phyloP scores from a whole-genome alignment of 2,329 filamentous ascomycete genomes.

The Penicillium brevicompactum region DNA sequence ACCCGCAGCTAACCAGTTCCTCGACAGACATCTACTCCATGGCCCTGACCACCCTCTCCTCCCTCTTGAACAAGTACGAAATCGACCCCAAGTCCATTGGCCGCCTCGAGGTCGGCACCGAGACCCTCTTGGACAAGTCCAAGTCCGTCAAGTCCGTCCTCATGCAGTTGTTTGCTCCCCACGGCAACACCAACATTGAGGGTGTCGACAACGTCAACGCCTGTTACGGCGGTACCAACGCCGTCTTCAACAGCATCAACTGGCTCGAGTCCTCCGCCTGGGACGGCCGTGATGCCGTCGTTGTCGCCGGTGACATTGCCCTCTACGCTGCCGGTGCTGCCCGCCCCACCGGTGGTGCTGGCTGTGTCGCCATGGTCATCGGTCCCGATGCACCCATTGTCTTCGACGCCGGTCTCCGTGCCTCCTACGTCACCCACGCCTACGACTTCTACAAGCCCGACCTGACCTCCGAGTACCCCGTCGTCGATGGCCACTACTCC shows the following conservation, averaged over 20 bases:
- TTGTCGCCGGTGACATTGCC: slow-evolving; percentile 80
- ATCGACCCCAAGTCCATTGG: slow-evolving; percentile 78
- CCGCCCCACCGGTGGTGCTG: slow-evolving; percentile 78
- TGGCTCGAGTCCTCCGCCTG: slow-evolving; percentile 86
- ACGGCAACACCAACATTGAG: slow-evolving; percentile 79
- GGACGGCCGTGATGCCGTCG: slow-evolving; percentile 80
- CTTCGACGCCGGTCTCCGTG: slow-evolving; percentile 76
- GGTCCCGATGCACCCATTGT: slow-evolving; percentile 77
- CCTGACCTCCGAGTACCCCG: slow-evolving; percentile 82
- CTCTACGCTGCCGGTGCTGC: slow-evolving; percentile 83
- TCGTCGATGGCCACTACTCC: slow-evolving; percentile 82
- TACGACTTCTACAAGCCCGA: slow-evolving; percentile 94
- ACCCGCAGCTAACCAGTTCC: slow-evolving; percentile 8
- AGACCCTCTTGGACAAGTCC: slow-evolving; percentile 85
- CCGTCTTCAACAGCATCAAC: slow-evolving; percentile 79
- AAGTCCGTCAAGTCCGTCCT: slow-evolving; percentile 88
- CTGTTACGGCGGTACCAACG: slow-evolving; percentile 85
- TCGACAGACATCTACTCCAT: slow-evolving; percentile 81
- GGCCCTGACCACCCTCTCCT: slow-evolving; percentile 74
- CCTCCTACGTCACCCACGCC: slow-evolving; percentile 78
- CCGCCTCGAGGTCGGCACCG: slow-evolving; percentile 80
- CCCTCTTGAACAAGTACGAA: slow-evolving; percentile 79
- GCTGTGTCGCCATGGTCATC: slow-evolving; percentile 76
- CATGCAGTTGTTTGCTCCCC: slow-evolving; percentile 76
- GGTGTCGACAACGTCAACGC: slow-evolving; percentile 82